A percentile compares a stretch with the other conserved stretches of the same genome.
phyloP scores from a whole-genome alignment of 495 filamentous ascomycete genomes.

The Penicillium pancosmium region DNA sequence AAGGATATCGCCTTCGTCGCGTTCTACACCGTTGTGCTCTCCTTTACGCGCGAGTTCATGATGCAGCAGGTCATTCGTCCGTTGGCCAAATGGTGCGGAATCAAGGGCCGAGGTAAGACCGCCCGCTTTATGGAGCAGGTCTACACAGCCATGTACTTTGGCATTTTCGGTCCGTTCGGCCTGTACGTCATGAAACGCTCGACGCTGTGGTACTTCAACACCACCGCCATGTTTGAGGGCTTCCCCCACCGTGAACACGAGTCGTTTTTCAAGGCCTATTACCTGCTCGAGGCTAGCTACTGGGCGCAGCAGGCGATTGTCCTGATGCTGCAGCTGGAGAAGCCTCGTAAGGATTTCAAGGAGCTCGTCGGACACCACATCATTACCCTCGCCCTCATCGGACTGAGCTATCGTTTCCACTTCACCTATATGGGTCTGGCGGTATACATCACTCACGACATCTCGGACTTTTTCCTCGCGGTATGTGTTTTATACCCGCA shows the following conservation, averaged over 20 bases:
- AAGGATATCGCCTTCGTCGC: conserved; percentile 84
- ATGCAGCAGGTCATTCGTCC: conserved; percentile 93
- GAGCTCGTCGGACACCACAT: conserved; percentile 95
- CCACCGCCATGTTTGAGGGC: conserved; percentile 82
- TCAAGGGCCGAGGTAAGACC: conserved; percentile 77
- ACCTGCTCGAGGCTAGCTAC: conserved; percentile 92
- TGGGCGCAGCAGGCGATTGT: conserved; percentile 97
- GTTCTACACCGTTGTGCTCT: conserved; percentile 88
- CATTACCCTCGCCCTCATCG: conserved; percentile 87
- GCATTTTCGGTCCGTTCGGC: conserved; percentile 79
- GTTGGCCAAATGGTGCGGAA: conserved; percentile 68
- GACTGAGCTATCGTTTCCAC: conserved; percentile 91
- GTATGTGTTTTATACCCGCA: conserved; percentile 54
- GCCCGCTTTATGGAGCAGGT: conserved; percentile 96
- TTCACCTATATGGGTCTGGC: conserved; percentile 98
- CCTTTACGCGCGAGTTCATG: conserved; percentile 93
- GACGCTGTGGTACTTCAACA: conserved; percentile 98
- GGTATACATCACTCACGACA: conserved; percentile 95
- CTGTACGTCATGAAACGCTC: conserved; percentile 90
- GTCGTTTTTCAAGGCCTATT: conserved; percentile 92
- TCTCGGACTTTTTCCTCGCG: conserved; percentile 95
- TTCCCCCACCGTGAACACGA: conserved; percentile 90
- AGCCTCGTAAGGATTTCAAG: conserved; percentile 94
- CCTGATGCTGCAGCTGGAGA: conserved; percentile 84
- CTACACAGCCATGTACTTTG: conserved; percentile 97